These are phyloP conservation scores for Auricularia auricula-judae DNA, from an alignment of 768 basidiomycete genomes.

Conservation along the genomic window DNA sequence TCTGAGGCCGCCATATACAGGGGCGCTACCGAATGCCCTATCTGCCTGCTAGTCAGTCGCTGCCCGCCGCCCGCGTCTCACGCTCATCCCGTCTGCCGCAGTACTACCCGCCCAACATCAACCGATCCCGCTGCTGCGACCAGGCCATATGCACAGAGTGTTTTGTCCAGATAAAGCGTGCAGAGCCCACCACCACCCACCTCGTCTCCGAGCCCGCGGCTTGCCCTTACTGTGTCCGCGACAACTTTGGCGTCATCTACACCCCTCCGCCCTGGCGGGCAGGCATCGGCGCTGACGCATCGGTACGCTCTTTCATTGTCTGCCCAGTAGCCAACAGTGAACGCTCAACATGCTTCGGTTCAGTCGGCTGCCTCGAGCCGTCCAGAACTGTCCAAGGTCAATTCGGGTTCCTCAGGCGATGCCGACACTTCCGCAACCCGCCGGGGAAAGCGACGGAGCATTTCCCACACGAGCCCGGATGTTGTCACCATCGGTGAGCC, in stretches of 20 bases:
- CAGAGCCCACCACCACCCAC: constrained; percentile 89
- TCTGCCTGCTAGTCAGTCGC: constrained; percentile 83
- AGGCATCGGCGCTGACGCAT: constrained; percentile 66
- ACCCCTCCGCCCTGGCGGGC: constrained; percentile 69
- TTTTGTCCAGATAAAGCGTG: constrained; percentile 97
- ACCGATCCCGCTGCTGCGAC: constrained; percentile 95
- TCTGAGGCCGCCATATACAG: constrained; percentile 76
- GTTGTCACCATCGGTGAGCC: constrained; percentile 79
- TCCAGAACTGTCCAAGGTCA: constrained; percentile 40
- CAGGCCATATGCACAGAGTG: constrained; percentile 99
- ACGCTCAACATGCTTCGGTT: neutral
- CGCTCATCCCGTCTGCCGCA: constrained; percentile 23
- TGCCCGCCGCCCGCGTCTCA: constrained; percentile 13
- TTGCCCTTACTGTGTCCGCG: constrained; percentile 96
- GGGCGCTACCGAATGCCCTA: constrained; percentile 88
- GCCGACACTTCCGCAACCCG: constrained; percentile 7
- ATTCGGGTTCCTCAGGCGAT: constrained; percentile 26
- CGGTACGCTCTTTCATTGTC: constrained; percentile 31
- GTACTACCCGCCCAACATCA: constrained; percentile 98
- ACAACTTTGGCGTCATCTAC: constrained; percentile 93
- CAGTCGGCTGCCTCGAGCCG: constrained; percentile 21
- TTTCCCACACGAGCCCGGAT: constrained; percentile 73
- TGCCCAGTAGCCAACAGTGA: neutral
- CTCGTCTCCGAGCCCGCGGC: constrained; percentile 93
- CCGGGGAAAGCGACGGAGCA: constrained; percentile 57